phyloP scores from a whole-genome alignment of 177 flowering plant genomes.

The Tripterygium wilfordii region DNA sequence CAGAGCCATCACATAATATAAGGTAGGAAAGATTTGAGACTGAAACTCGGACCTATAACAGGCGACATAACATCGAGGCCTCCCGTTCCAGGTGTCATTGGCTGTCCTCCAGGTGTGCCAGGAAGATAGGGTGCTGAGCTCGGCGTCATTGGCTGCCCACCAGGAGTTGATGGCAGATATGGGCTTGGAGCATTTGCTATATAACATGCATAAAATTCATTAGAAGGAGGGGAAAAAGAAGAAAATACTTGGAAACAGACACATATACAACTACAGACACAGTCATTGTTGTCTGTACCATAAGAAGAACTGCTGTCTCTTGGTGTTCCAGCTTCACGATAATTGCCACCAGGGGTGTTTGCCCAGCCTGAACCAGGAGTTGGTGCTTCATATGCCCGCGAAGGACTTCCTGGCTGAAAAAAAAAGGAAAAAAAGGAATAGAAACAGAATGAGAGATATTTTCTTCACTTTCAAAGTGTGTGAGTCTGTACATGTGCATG shows the following conservation, averaged over 20 bases:
- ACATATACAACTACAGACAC: no score
- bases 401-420: slow-evolving; percentile 85
- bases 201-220: slow-evolving; percentile 4
- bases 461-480: background rate
- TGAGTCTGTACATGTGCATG: no score
- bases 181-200: slow-evolving; percentile 97
- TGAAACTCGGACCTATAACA: slow-evolving; percentile 43
- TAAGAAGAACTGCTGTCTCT: slow-evolving; percentile 72
- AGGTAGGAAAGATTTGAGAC: background rate
- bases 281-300: slow-evolving; percentile 31
- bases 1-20: no score
- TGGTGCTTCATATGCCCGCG: slow-evolving; percentile 88
- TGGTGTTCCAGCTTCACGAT: slow-evolving; percentile 93
- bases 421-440: background rate
- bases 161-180: slow-evolving; percentile 95
- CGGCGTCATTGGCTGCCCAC: slow-evolving; percentile 97
- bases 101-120: slow-evolving; percentile 99
- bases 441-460: background rate
- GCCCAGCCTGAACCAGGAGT: slow-evolving; percentile 99
- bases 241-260: background rate
- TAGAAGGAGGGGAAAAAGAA: no score
- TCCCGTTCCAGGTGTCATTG: slow-evolving; percentile 97
- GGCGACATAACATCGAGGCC: slow-evolving; percentile 98
- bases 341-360: slow-evolving; percentile 74
- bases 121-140: slow-evolving; percentile 81